phyloP scores from a whole-genome alignment of 2,329 filamentous ascomycete species.

The Aureobasidium mangrovei region DNA sequence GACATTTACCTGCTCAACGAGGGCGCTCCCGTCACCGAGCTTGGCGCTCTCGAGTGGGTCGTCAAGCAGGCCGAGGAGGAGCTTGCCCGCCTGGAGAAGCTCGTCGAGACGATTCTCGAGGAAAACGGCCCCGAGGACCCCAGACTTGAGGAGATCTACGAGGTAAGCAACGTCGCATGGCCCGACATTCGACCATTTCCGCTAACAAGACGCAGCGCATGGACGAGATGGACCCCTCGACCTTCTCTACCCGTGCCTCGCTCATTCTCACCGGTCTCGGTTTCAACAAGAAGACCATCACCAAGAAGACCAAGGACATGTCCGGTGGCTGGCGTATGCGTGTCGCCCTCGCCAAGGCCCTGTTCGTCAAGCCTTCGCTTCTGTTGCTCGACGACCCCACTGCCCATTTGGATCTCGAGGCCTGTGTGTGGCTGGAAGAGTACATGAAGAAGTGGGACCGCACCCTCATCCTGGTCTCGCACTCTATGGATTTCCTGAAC shows the following conservation, averaged over 20 bases:
- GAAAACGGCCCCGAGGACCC: constrained; percentile 86
- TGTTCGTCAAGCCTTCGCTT: constrained; percentile 96
- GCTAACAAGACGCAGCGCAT: constrained; percentile 53
- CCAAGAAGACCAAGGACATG: constrained; percentile 99
- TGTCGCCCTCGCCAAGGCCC: constrained; percentile 91
- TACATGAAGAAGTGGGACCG: constrained; percentile 99
- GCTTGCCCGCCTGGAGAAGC: constrained; percentile 77
- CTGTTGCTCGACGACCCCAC: constrained; percentile 96
- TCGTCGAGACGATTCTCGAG: constrained; percentile 86
- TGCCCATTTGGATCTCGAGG: constrained; percentile 97
- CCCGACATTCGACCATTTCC: constrained; percentile 12
- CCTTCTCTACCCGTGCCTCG: constrained; percentile 89
- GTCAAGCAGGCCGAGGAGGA: constrained; percentile 89
- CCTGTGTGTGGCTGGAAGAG: constrained; percentile 99
- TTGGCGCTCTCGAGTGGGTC: constrained; percentile 94
- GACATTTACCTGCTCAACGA: constrained; percentile 98
- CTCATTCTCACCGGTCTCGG: constrained; percentile 97
- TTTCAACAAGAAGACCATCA: constrained; percentile 96
- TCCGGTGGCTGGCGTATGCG: constrained; percentile 99
- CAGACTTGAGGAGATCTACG: constrained; percentile 86
- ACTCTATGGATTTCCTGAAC: constrained; percentile 98
- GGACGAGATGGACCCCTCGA: constrained; percentile 97
- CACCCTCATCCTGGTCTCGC: constrained; percentile 90
- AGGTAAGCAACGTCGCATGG: constrained; percentile 50
- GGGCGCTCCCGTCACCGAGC: constrained; percentile 79